phyloP scores from a whole-genome alignment of 2,329 filamentous ascomycete species.

The Aspergillus vadensis region DNA sequence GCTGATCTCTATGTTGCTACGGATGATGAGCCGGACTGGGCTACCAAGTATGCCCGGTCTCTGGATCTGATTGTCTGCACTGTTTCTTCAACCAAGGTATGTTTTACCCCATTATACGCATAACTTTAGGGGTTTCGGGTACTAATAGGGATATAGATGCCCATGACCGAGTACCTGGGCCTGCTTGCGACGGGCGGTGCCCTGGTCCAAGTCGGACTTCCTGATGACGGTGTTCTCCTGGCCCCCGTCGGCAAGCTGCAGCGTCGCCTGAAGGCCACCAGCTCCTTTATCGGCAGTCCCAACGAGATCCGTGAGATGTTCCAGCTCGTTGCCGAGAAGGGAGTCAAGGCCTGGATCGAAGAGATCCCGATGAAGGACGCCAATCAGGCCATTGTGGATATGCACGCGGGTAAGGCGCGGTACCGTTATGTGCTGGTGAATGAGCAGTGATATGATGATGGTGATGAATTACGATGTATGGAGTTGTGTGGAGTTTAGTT shows the following conservation, averaged over 20 bases:
- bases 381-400: constrained; percentile 48
- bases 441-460: constrained; percentile 26
- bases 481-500: no score
- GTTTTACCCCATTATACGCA: background rate
- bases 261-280: constrained; percentile 54
- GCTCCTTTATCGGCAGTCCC: constrained; percentile 47
- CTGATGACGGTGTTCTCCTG: constrained; percentile 58
- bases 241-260: constrained; percentile 62
- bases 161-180: constrained; percentile 61
- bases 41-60: constrained; percentile 48
- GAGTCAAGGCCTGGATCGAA: constrained; percentile 46
- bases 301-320: constrained; percentile 49
- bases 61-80: constrained; percentile 61
- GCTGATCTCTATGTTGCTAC: constrained; percentile 60
- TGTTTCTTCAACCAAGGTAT: constrained; percentile 54
- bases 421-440: constrained; percentile 52
- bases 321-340: constrained; percentile 43
- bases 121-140: background rate
- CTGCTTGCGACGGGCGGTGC: constrained; percentile 61
- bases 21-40: constrained; percentile 58
- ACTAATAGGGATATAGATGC: constrained; percentile 51
- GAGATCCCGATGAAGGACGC: constrained; percentile 47
- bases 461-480: constrained; percentile 2
- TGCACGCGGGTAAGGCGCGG: constrained; percentile 48
- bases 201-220: constrained; percentile 67